phyloP scores from a whole-genome alignment of 441 rosid species.

The Euphorbia schlechtendalii region DNA sequence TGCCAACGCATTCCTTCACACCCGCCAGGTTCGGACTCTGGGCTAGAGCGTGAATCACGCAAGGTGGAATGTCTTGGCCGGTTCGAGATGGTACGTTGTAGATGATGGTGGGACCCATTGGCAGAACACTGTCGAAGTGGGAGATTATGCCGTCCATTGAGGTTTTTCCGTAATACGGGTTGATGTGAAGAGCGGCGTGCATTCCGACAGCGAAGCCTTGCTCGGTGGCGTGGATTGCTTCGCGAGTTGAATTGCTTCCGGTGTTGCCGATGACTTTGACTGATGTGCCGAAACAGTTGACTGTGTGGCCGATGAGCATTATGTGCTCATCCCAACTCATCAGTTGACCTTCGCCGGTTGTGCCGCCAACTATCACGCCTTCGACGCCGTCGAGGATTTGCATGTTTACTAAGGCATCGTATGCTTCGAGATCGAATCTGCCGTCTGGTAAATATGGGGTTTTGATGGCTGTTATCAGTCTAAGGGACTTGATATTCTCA shows the following conservation, averaged over 20 bases:
- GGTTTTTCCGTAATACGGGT: constrained; percentile 87
- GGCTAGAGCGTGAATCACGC: constrained; percentile 42
- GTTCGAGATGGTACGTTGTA: constrained; percentile 88
- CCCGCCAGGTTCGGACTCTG: constrained; percentile 61
- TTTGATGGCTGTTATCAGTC: constrained; percentile 79
- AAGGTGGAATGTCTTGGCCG: constrained; percentile 81
- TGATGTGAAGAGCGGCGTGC: constrained; percentile 91
- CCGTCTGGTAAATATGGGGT: constrained; percentile 90
- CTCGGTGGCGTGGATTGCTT: constrained; percentile 93
- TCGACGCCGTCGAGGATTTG: constrained; percentile 64
- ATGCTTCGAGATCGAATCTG: constrained; percentile 88
- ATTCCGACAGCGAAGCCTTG: constrained; percentile 92
- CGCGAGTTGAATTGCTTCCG: constrained; percentile 88
- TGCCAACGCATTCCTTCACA: constrained; percentile 78
- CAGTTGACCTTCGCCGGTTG: constrained; percentile 87
- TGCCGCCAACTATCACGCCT: constrained; percentile 86
- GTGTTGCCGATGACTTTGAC: constrained; percentile 32
- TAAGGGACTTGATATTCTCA: constrained; percentile 60
- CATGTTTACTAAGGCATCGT: constrained; percentile 59
- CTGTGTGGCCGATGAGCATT: constrained; percentile 85
- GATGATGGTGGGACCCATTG: constrained; percentile 79
- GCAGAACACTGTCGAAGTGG: constrained; percentile 67
- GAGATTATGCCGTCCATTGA: constrained; percentile 66
- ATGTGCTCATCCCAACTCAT: constrained; percentile 98
- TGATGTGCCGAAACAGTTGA: constrained; percentile 66